Evolutionary conservation across 139 green algal species (phyloP), one percentile per base, ranked within the genome.

Genomic region (Picochlorum sp.): DNA sequence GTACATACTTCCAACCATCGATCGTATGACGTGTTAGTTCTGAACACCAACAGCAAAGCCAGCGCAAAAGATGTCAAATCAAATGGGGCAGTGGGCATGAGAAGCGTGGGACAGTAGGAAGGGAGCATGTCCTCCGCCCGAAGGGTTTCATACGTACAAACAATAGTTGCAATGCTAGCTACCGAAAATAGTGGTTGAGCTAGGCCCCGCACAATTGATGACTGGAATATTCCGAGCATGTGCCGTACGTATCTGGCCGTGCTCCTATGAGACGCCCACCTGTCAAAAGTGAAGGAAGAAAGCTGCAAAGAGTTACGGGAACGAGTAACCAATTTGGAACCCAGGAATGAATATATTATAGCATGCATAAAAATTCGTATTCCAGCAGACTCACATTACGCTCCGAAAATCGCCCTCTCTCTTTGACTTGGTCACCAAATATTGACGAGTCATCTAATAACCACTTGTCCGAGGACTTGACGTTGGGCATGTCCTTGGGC

Each of bases 1-100:
- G 57, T 81, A 30, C 72, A 55, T 18, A 63, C 72, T 53, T 82
- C 75, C 63, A 73, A 75, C 70, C 70, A 82, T 30, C 75, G 55
- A 60, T 65, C 59, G 30, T 82, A 82, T 10, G 31, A 60, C 12
- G 50, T 66, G 67, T 82, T 82, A 50, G 74, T 81, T 29, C 67
- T 54, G 40, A 81, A 81, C n/a, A 75, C 70, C 4, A 83, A 55
- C 47, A 83, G 64, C 50, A 83, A 63, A 2, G 63, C 65, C 18
- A 83, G 64, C 16, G 68, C 68, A 65, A 76, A 75, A 31, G 57
- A 60, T 16, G 66, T 73, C 7, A 79, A 40, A 30, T 61, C 55
- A 31, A 81, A 76, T 24, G 58, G 49, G 47, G 51, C 36, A 61
- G 61, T 13, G 45, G 67, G 59, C 61, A 75, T 66, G 39, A 59